Base-by-base conservation (phyloP, 2,329 filamentous ascomycete species). In the Apiospora marii region DNA sequence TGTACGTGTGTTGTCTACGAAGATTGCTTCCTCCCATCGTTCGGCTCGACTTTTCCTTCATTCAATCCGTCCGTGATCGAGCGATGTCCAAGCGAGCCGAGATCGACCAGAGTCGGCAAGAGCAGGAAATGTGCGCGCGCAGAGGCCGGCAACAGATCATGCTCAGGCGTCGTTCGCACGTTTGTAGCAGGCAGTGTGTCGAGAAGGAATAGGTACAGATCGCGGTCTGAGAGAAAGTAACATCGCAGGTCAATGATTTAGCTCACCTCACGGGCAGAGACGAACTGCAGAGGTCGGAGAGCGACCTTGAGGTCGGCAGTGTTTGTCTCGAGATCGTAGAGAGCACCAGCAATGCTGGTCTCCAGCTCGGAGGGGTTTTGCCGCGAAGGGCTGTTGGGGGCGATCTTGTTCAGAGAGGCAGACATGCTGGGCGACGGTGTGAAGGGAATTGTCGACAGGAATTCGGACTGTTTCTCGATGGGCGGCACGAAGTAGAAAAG, bases 311-410 rank as follows among this genome's bases (percentile, higher is more conserved):
- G 94, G 88, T 99, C 96, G 86, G 95, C 90, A 84, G 96, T 98
- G 92, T 98, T 98, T 90, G 92, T 95, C 94, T 99, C 96, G 88
- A 99, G 94, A 84, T 99, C 96, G 90, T 93, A 97, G 79, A 99
- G 94, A 88, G 96, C 96, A 88, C 92, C 93, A 85, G 96, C 96
- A 86, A 99, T 97, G 91, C 89, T 94, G 87, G 91, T 92, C 94
- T 99, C 96, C 82, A 98, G 93, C 93, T 99, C 96, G 80, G 94
- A 97, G 81, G 96, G 96, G 88, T 92, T 97, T 86, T 93, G 91
- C 90, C 94, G 92, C 88, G 96, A 98, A 81, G 96, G 93, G 93
- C 94, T 97, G 92, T 96, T 98, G 85, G 92, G 87, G 85, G 95
- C 95, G 87, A 98, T 98, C 94, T 98, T 98, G 93, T 98, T 98